Conservation (phyloP, 768 basidiomycete genomes). For the Ramaria rubella region DNA sequence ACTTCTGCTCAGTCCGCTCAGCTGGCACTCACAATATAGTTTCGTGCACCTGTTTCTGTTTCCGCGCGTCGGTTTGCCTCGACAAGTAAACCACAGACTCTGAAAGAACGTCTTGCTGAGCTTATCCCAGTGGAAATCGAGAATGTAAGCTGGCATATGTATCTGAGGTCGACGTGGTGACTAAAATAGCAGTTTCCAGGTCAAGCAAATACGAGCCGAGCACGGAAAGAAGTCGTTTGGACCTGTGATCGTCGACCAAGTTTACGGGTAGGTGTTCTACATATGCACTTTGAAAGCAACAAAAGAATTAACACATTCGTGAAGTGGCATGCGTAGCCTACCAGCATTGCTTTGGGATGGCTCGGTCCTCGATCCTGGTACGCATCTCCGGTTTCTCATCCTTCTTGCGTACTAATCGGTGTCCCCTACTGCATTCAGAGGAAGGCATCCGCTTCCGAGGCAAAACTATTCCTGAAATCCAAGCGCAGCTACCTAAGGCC, state of each 20-base stretch:
- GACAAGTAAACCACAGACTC: constrained; percentile 56
- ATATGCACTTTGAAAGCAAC: background rate
- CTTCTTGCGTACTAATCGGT: background rate
- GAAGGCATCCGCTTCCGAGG: constrained; percentile 99
- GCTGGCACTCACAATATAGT: background rate
- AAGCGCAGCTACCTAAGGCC: constrained; percentile 82
- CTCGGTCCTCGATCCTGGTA: constrained; percentile 91
- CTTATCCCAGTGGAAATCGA: constrained; percentile 86
- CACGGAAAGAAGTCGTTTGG: constrained; percentile 94
- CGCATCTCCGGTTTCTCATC: constrained; percentile 19
- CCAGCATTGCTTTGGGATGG: constrained; percentile 98
- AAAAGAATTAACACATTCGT: background rate
- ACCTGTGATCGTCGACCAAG: constrained; percentile 83
- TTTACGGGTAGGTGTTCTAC: constrained; percentile 64
- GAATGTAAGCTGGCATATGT: constrained; percentile 48
- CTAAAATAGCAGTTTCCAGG: constrained; percentile 41
- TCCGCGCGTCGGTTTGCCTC: constrained; percentile 41
- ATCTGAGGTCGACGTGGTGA: constrained; percentile 15
- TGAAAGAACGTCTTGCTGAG: constrained; percentile 91
- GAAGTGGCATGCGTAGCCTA: constrained; percentile 74
- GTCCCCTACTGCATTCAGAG: constrained; percentile 53
- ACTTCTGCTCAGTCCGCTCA: background rate
- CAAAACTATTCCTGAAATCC: constrained; percentile 87
- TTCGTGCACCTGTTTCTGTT: background rate
- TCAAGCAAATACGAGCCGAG: constrained; percentile 73